Conservation (phyloP, 208 protist genomes). For the Vickermania spadyakhi region DNA sequence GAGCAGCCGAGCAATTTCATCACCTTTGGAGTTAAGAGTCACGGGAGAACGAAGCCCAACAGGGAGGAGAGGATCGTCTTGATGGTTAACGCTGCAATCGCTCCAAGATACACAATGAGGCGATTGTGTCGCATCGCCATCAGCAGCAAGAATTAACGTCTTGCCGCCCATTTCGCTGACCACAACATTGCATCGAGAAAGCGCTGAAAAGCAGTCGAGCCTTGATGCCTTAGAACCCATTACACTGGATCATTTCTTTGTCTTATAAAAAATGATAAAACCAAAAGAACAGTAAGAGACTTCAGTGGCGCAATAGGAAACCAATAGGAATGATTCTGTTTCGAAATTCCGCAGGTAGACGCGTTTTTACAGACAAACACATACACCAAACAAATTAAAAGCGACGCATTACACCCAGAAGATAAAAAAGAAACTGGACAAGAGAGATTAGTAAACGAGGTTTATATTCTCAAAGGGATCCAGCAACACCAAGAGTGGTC, state of each 20-base stretch:
- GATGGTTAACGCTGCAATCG: slow-evolving; percentile 73
- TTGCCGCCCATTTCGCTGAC: slow-evolving; percentile 94
- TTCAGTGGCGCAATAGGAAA: slow-evolving; percentile 7
- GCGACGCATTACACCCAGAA: too few species aligned
- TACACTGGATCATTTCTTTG: slow-evolving; percentile 6
- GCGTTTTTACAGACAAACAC: too few species aligned
- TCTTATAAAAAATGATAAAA: slow-evolving; percentile 3
- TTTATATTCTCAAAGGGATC: too few species aligned
- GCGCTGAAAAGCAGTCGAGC: slow-evolving; percentile 12
- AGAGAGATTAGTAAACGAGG: too few species aligned
- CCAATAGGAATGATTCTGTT: neutral
- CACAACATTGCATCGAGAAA: slow-evolving; percentile 83
- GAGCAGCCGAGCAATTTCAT: slow-evolving; percentile 75
- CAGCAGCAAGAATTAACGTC: slow-evolving; percentile 96
- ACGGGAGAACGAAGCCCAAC: slow-evolving; percentile 77
- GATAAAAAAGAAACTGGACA: too few species aligned
- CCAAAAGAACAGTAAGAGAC: slow-evolving; percentile 8
- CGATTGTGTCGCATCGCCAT: slow-evolving; percentile 92
- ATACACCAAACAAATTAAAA: too few species aligned
- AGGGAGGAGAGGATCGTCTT: slow-evolving; percentile 92
- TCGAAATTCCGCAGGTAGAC: too few species aligned
- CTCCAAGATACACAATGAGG: slow-evolving; percentile 75
- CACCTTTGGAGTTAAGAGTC: slow-evolving; percentile 70
- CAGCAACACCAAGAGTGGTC: too few species aligned
- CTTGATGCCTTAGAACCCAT: too few species aligned